Evolutionary conservation across 2,329 filamentous ascomycete genomes (phyloP).

Genomic region (Orbilia ellipsospora): DNA sequence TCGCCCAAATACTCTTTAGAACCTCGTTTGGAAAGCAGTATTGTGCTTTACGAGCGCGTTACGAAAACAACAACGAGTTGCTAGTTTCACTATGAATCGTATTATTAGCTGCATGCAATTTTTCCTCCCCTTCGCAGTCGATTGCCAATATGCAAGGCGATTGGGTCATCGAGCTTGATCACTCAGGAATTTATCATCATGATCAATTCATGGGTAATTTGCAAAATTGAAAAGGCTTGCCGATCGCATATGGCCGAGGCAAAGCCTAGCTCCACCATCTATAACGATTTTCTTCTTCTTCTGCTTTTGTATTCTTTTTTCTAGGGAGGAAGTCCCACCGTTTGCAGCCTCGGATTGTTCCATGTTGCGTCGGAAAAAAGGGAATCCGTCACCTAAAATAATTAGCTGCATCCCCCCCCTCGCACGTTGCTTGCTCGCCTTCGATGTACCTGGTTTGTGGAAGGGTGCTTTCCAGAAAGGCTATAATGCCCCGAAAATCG

Average conservation of each 20-base stretch:
- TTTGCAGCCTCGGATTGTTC: constrained; percentile 25
- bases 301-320: constrained; percentile 9
- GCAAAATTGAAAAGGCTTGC: no score
- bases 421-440: constrained; percentile 21
- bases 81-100: no score
- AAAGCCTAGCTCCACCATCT: background rate
- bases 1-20: constrained; percentile 31
- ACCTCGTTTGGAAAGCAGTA: constrained; percentile 18
- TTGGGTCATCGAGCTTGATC: no score
- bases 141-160: no score
- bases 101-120: no score
- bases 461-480: constrained; percentile 51
- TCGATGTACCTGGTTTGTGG: constrained; percentile 19
- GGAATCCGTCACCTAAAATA: constrained; percentile 39
- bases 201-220: background rate
- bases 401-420: constrained; percentile 9
- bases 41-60: constrained; percentile 23
- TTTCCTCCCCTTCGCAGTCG: no score
- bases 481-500: constrained; percentile 50
- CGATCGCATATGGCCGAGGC: constrained; percentile 34
- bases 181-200: no score
- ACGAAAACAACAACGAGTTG: constrained; percentile 8
- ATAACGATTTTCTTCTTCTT: background rate
- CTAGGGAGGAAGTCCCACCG: constrained; percentile 10
- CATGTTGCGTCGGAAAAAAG: constrained; percentile 49